A percentile compares a stretch with the other conserved stretches of the same genome.
Evolutionary conservation across 306 rosid species (phyloP).

Genomic region (Spatholobus suberectus): DNA sequence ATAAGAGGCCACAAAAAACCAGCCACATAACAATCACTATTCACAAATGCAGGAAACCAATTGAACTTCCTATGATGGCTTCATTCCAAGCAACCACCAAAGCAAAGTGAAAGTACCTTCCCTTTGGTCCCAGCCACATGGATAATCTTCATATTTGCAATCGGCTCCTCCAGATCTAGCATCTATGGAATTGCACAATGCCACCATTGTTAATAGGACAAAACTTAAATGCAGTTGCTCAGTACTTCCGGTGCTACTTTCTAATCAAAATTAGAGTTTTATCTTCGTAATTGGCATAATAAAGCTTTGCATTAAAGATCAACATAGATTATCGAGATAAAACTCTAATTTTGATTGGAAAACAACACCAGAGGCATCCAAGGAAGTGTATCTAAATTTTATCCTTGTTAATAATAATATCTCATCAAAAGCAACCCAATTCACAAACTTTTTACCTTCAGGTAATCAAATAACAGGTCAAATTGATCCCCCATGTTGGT

Average conservation of each 20-base stretch:
- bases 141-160: conserved; percentile 84
- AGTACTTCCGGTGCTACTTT: no score
- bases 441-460: conserved; percentile 59
- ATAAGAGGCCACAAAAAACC: background rate
- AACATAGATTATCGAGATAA: no score
- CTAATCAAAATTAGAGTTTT: no score
- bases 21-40: conserved; percentile 7
- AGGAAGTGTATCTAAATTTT: no score
- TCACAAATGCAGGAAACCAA: background rate
- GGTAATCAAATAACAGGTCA: conserved; percentile 64
- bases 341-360: no score
- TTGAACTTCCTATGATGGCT: conserved; percentile 22
- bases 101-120: conserved; percentile 62
- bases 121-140: conserved; percentile 99
- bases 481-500: conserved; percentile 83
- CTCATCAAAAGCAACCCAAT: conserved; percentile 28
- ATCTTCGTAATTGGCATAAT: no score
- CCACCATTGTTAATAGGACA: background rate
- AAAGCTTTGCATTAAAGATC: no score
- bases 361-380: no score
- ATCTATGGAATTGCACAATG: conserved; percentile 52
- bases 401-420: no score
- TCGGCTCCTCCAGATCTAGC: conserved; percentile 85
- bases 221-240: no score
- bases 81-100: conserved; percentile 42